Evolutionary conservation across 331 rosid genomes (phyloP), one percentile per base, ranked within the genome.

Genomic region (Quercus tomentella): DNA sequence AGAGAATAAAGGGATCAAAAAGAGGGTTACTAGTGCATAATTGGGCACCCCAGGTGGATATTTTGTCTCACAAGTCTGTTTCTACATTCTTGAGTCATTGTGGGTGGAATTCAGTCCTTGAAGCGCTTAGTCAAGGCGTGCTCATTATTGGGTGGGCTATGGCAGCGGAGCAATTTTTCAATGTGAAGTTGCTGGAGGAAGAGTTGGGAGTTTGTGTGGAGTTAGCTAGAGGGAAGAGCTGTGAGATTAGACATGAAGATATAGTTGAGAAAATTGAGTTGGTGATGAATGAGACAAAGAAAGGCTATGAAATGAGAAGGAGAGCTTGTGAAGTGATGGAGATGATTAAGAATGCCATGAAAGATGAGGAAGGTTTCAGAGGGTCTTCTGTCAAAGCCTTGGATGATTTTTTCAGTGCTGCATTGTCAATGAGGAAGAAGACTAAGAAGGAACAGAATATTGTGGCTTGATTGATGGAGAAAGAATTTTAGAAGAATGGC

Each of bases 11-110:
- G 0, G 85, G 28, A 14, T 72, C 82, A 2, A 74, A 77, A 18
- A 85, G 72, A 56, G 94, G 97, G 1, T 55, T 93, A 49, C 18
- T 93, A 8, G 87, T 88, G 20, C 60, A 67, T 1, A 82, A 83
- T 3, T 91, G 97, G 97, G 97, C 97, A 6, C 96, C 97, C 4
- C 96, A 93, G 20, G 76, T 87, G 82, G 92, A 93, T 12, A 89
- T 93, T 30, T 72, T 93, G 43, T 73, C 88, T 0, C 96, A 93
- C 74, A 56, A 20, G 15, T 82, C 92, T 0, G 85, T 84, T 0
- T 79, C 88, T 0, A 92, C 79, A 0, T 91, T 91, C 75, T 2
- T 91, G 74, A 91, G 87, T 25, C 98, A 93, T n/a, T 89, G 98
- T 22, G 97, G 98, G 2, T 93, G 98, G 98, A 93, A 93, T 79